phyloP scores from a whole-genome alignment of 1,284 basidiomycete species.

The Xerocomus nothofagi region DNA sequence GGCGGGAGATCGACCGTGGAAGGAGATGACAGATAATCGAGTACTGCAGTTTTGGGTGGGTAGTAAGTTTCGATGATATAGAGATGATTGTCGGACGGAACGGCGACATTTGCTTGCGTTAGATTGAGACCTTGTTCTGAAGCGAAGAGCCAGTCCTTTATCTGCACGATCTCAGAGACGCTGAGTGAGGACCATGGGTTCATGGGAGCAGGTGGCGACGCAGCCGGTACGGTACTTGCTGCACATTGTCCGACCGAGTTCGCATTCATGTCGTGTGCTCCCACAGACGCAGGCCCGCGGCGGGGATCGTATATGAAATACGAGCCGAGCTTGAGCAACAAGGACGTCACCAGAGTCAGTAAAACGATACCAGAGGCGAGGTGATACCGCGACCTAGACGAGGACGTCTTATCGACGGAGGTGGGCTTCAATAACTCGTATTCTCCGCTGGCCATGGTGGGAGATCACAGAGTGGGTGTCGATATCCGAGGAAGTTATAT shows the following conservation, averaged over 20 bases:
- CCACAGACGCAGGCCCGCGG: background rate
- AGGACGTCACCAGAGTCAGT: slow-evolving; percentile 12
- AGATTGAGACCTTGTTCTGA: slow-evolving; percentile 50
- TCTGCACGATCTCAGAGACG: slow-evolving; percentile 42
- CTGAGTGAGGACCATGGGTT: slow-evolving; percentile 53
- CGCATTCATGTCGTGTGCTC: background rate
- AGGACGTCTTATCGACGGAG: background rate
- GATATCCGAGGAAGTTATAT: background rate
- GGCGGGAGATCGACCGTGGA: slow-evolving; percentile 5
- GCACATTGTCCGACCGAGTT: slow-evolving; percentile 36
- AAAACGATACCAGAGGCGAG: slow-evolving; percentile 14
- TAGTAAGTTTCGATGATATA: slow-evolving; percentile 50
- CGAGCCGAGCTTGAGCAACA: slow-evolving; percentile 9
- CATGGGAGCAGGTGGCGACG: slow-evolving; percentile 41
- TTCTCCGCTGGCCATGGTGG: slow-evolving; percentile 20
- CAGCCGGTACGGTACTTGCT: slow-evolving; percentile 33
- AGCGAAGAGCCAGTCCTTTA: slow-evolving; percentile 48
- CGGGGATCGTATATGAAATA: slow-evolving; percentile 3
- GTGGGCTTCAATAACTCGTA: slow-evolving; percentile 22
- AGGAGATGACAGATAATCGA: slow-evolving; percentile 45
- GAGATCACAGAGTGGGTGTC: background rate
- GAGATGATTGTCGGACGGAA: slow-evolving; percentile 48
- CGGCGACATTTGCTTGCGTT: slow-evolving; percentile 36
- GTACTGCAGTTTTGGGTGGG: slow-evolving; percentile 49
- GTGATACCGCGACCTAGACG: slow-evolving; percentile 12